Base-by-base conservation (phyloP, 1,284 basidiomycete genomes). In the Ustilago trichophora region DNA sequence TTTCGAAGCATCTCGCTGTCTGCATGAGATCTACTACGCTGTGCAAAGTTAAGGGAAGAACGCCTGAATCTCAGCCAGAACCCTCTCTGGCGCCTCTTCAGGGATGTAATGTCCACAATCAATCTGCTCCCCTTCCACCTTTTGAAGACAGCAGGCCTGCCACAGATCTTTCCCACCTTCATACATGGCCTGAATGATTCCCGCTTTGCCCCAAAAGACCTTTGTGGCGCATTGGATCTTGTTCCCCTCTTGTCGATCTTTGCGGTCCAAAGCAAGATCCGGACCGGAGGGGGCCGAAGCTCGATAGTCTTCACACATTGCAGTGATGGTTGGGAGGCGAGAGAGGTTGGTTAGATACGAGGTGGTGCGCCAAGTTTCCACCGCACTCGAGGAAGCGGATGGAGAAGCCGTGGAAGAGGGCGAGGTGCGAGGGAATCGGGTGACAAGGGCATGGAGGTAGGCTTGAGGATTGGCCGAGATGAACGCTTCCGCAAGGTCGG, bases 301-400 rank as follows among this genome's bases (percentile, higher is more conserved):
- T 3, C 83, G 77, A 56, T 83, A 83, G 62, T 83, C 82, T 66
- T 83, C 83, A 58, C 82, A 83, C 48, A 59, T 72, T 13, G 77
- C 72, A 1, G 34, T 21, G 21, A 58, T 33, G 6, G 16, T 43
- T 31, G 26, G 31, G 21, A 32, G 45, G 10, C 32, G 22, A 13
- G 48, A 48, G 32, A 56, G 37, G 48, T 68, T 60, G 15, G 32
- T 19, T 3, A 62, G 49, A 40, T 50, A 66, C 2, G 12, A 19
- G 6, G 11, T 2, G 8, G 34, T 53, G 16, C 62, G 50, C 55
- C 55, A 65, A 11, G 34, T 31, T 22, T 56, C 35, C 16, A 25
- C 15, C 11, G 27, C 41, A 3, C 15, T 26, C 22, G 25, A 10
- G 10, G 25, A 9, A 26, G 29, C 7, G 29, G 45, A 19, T 16